Conservation (phyloP, 2,329 filamentous ascomycete genomes). For the Gaeumannomyces sp. region DNA sequence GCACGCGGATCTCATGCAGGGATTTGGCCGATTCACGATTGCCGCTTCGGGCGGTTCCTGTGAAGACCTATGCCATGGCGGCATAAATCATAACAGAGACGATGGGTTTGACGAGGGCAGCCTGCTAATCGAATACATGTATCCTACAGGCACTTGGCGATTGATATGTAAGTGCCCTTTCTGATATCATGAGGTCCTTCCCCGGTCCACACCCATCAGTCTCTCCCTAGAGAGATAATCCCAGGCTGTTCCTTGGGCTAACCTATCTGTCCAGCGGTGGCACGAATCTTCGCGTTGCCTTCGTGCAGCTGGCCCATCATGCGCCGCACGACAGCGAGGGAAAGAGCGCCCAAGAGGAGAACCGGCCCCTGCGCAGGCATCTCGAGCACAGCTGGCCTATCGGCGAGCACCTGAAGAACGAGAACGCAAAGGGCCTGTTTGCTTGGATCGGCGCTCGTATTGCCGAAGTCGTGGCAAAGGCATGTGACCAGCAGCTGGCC, state of each 20-base stretch:
- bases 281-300: conserved; percentile 62
- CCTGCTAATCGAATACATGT: not conserved
- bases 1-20: no score
- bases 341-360: conserved; percentile 4
- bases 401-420: conserved; percentile 63
- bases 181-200: not conserved
- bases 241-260: conserved; percentile 10
- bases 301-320: conserved; percentile 50
- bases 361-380: conserved; percentile 41
- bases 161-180: conserved; percentile 54
- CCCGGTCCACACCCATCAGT: no score
- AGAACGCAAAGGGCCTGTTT: conserved; percentile 70
- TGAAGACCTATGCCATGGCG: no score
- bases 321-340: conserved; percentile 11
- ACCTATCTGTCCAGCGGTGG: conserved; percentile 45
- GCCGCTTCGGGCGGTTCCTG: no score
- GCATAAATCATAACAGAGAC: no score
- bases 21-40: no score
- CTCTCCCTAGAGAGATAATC: no score
- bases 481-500: conserved; percentile 32
- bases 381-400: conserved; percentile 72
- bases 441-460: conserved; percentile 77
- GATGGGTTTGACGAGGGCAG: no score
- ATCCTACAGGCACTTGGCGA: conserved; percentile 47
- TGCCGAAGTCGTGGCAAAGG: conserved; percentile 61